Evolutionary conservation across 202 grass and related monocot genomes (phyloP).

Genomic region (Digitaria exilis): DNA sequence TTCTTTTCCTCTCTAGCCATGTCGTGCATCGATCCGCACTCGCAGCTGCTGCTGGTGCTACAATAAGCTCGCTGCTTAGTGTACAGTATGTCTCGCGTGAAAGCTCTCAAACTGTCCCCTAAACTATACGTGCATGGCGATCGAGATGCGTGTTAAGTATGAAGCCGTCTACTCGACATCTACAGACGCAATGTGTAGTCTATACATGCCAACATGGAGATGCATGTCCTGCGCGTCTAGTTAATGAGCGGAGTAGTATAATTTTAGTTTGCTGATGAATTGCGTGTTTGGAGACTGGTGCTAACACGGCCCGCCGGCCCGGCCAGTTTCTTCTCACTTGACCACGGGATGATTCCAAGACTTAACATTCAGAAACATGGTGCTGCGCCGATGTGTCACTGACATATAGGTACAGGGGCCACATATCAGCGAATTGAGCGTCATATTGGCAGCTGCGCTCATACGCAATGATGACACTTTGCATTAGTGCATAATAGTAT

Average conservation of each 20-base stretch:
- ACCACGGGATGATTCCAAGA: no score
- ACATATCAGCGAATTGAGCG: not conserved
- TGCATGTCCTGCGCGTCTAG: not conserved
- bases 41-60: not conserved
- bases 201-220: not conserved
- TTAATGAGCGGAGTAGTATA: no score
- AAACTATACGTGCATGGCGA: not conserved
- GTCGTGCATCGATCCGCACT: slow-evolving; percentile 34
- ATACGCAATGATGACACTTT: not conserved
- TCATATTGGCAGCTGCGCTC: not conserved
- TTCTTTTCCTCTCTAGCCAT: slow-evolving; percentile 54
- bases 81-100: slow-evolving; percentile 53
- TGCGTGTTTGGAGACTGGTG: no score
- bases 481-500: not conserved
- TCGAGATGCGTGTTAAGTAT: slow-evolving; percentile 28
- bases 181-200: not conserved
- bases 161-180: slow-evolving; percentile 46
- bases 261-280: no score
- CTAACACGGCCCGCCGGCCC: no score
- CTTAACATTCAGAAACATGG: no score
- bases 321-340: no score
- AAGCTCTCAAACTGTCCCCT: slow-evolving; percentile 29
- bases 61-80: slow-evolving; percentile 1
- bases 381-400: not conserved
- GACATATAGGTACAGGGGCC: not conserved